Conservation (phyloP, 2,329 filamentous ascomycete genomes). For the Pseudopithomyces chartarum region DNA sequence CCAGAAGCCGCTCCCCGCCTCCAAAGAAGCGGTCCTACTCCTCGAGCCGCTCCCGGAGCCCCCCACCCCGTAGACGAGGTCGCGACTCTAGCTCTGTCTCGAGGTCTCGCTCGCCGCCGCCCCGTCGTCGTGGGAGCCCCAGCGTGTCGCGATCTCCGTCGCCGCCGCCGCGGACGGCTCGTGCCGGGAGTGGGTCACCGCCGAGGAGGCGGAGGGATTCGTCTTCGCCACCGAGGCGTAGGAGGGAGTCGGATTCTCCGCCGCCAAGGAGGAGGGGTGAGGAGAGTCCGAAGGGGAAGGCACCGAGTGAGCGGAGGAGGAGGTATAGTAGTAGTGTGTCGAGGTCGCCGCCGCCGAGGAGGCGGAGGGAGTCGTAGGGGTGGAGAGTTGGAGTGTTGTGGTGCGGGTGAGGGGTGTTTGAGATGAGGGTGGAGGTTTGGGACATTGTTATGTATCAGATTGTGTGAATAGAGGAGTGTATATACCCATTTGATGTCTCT, state of each 20-base stretch:
- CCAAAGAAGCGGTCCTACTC: conserved; percentile 31
- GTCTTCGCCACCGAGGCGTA: conserved; percentile 5
- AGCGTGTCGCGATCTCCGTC: conserved; percentile 16
- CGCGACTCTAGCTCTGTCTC: conserved; percentile 26
- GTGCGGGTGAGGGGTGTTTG: not conserved
- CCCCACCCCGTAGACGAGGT: conserved; percentile 28
- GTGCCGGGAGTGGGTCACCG: conserved; percentile 15
- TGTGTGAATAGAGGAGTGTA: not conserved
- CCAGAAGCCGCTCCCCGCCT: conserved; percentile 27
- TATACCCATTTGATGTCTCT: not conserved
- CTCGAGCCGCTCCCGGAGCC: conserved; percentile 23
- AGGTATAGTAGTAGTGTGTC: conserved; percentile 16
- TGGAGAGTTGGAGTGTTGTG: not conserved
- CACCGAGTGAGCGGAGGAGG: conserved; percentile 12
- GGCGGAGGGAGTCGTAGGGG: conserved; percentile 18
- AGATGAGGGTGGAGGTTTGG: not conserved
- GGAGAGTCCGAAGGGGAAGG: not conserved
- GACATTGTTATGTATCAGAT: no score
- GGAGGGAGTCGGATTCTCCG: conserved; percentile 8
- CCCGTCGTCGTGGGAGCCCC: conserved; percentile 2
- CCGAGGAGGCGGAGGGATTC: conserved; percentile 4
- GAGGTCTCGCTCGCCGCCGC: conserved; percentile 22
- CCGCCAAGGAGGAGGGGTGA: conserved; percentile 3
- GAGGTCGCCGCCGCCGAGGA: conserved; percentile 17
- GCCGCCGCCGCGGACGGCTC: conserved; percentile 17